These are phyloP conservation scores for Bolboschoenoplectus hybrid DNA, from an alignment of 202 grass and related monocot genomes.

Conservation along the genomic window DNA sequence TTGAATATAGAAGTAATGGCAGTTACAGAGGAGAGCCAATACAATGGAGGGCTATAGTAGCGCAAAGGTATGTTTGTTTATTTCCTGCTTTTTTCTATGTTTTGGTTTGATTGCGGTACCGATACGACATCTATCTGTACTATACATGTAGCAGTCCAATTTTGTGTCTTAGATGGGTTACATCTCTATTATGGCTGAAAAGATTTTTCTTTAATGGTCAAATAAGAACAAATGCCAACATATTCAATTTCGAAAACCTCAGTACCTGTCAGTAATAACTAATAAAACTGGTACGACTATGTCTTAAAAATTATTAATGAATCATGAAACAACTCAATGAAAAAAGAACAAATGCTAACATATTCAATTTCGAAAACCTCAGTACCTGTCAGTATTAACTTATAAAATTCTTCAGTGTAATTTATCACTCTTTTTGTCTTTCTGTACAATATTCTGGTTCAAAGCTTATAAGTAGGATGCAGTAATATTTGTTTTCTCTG, in stretches of 20 bases:
- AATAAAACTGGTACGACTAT: background rate
- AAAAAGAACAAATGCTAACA: background rate
- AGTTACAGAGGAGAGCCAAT: slow-evolving; percentile 36
- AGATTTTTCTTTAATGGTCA: background rate
- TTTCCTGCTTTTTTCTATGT: background rate
- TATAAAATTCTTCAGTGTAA: background rate
- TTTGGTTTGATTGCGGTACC: too few relatives aligned
- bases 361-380: background rate
- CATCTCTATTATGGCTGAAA: background rate
- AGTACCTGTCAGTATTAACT: slow-evolving; percentile 3
- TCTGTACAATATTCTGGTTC: background rate
- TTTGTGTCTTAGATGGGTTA: background rate
- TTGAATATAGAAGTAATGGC: slow-evolving; percentile 38
- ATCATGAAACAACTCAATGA: background rate
- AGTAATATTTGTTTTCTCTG: background rate
- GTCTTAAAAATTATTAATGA: background rate
- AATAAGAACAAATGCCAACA: background rate
- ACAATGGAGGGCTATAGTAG: slow-evolving; percentile 17
- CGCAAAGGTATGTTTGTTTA: background rate
- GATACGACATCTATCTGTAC: too few relatives aligned
- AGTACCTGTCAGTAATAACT: slow-evolving; percentile 8
- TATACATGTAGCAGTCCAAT: background rate
- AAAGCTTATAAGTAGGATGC: background rate
- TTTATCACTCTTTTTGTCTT: background rate
- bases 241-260: background rate